Evolutionary conservation across 805 yeast genomes (phyloP).

Genomic region (Candida hungchunana): DNA sequence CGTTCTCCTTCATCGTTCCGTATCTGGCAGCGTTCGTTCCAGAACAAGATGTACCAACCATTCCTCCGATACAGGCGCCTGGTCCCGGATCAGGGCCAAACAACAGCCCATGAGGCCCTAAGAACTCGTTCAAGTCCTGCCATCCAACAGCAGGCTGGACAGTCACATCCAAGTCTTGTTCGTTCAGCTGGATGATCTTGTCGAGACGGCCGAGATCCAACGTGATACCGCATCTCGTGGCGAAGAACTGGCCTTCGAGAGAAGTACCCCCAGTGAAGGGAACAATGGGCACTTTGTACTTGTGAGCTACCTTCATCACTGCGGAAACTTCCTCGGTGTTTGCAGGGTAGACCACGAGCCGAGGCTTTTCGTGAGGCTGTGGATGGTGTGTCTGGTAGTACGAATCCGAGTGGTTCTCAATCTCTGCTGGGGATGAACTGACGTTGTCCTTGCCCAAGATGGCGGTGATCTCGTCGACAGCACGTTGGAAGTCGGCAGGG

Average conservation of each 20-base stretch:
- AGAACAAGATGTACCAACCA: slow-evolving; percentile 73
- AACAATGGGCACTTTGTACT: slow-evolving; percentile 62
- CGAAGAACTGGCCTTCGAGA: slow-evolving; percentile 75
- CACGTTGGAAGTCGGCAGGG: slow-evolving; percentile 32
- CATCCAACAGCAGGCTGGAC: slow-evolving; percentile 81
- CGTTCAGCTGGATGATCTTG: slow-evolving; percentile 50
- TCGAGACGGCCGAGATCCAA: slow-evolving; percentile 62
- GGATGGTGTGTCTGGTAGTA: slow-evolving; percentile 65
- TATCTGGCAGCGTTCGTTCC: slow-evolving; percentile 77
- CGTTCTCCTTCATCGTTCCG: slow-evolving; percentile 78
- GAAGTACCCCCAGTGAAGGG: slow-evolving; percentile 80
- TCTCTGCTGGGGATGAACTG: slow-evolving; percentile 34
- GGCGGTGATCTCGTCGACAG: slow-evolving; percentile 38
- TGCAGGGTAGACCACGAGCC: slow-evolving; percentile 56
- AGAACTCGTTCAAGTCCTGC: slow-evolving; percentile 59
- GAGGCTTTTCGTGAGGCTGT: slow-evolving; percentile 51
- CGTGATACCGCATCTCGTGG: slow-evolving; percentile 64
- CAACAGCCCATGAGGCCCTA: slow-evolving; percentile 45
- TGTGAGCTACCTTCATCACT: slow-evolving; percentile 58
- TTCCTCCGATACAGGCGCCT: slow-evolving; percentile 77
- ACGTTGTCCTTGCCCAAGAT: slow-evolving; percentile 35
- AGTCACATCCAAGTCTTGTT: slow-evolving; percentile 62
- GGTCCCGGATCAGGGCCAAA: slow-evolving; percentile 83
- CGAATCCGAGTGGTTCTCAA: slow-evolving; percentile 54
- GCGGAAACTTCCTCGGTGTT: slow-evolving; percentile 63